Evolutionary conservation across 306 rosid genomes (phyloP).

Genomic region (Rosa persica): DNA sequence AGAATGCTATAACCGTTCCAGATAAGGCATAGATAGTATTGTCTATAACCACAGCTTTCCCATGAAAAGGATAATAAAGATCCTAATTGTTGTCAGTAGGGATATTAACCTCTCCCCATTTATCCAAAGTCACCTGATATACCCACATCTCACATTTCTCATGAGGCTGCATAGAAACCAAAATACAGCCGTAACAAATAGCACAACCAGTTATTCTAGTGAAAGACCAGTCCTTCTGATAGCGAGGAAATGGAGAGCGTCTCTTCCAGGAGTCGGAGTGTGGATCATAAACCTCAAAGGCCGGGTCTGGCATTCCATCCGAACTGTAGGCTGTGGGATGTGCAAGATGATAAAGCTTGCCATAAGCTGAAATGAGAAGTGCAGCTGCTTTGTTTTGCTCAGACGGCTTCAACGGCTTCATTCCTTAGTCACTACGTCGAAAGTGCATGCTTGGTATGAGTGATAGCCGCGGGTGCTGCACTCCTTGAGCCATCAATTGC

Average conservation of each 20-base stretch:
- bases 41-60: background rate
- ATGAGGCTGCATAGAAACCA: background rate
- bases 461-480: background rate
- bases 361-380: background rate
- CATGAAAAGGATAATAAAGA: background rate
- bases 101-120: background rate
- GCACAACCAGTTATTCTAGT: background rate
- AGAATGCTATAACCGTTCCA: background rate
- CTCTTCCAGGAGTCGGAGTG: background rate
- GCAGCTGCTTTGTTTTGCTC: too few relatives aligned
- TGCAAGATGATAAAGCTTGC: background rate
- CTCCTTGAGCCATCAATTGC: background rate
- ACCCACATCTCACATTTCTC: background rate
- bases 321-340: too few relatives aligned
- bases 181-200: background rate
- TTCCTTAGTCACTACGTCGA: background rate
- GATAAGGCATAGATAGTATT: background rate
- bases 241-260: background rate
- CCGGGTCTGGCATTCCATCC: too few relatives aligned
- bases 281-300: background rate
- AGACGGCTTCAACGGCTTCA: background rate
- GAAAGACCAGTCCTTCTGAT: background rate
- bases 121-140: background rate
- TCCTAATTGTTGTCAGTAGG: background rate
- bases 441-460: background rate